phyloP scores from a whole-genome alignment of 495 filamentous ascomycete species.

The Podospora sp. region DNA sequence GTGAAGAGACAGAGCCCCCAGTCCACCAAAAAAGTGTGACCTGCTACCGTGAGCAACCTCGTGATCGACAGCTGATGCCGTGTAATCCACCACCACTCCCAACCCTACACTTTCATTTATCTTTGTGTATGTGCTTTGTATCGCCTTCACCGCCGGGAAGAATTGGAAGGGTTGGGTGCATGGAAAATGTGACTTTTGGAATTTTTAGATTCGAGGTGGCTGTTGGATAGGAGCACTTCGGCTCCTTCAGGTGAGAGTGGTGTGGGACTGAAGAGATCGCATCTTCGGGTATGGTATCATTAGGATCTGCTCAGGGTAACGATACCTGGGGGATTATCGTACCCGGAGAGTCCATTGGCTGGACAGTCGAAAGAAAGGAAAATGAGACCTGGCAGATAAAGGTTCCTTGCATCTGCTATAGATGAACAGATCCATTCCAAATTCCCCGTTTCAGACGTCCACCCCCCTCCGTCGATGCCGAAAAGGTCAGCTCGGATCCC shows the following conservation, averaged over 20 bases:
- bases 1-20: not conserved
- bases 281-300: not conserved
- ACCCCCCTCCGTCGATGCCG: not conserved
- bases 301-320: not conserved
- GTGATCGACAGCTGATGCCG: conserved; percentile 21
- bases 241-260: not conserved
- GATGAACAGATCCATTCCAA: not conserved
- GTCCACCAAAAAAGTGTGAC: not conserved
- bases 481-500: not conserved
- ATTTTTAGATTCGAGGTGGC: not conserved
- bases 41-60: conserved; percentile 20
- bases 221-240: not conserved
- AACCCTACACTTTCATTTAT: not conserved
- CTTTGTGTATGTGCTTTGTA: not conserved
- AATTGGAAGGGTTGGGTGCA: not conserved
- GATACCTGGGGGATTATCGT: not conserved
- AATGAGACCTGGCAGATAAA: not conserved
- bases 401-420: not conserved
- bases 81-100: conserved; percentile 16
- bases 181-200: not conserved
- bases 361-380: not conserved
- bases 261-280: not conserved
- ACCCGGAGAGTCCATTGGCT: too few species aligned
- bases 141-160: not conserved
- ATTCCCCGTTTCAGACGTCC: not conserved